Evolutionary conservation across 1,284 basidiomycete genomes (phyloP), one percentile per base, ranked within the genome.

Genomic region (Athelia sp.): DNA sequence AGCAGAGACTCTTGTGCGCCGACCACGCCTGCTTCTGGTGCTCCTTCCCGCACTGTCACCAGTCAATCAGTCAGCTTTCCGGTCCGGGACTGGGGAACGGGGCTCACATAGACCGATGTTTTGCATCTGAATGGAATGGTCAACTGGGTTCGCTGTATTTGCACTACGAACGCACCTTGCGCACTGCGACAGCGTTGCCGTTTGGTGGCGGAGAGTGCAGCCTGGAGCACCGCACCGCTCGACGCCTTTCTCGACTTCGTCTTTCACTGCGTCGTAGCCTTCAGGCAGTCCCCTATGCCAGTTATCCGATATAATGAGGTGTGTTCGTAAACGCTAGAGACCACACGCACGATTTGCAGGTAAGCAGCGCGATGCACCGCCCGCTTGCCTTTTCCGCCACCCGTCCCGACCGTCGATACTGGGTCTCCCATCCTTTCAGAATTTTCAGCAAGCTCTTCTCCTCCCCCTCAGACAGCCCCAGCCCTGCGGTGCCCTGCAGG

Each of bases 11-110:
- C 51, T 71, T 72, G 52, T 73, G 70, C 15, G 52, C 46, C 34
- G 61, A 40, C 71, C 71, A 73, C 19, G 63, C 62, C 48, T 63
- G 54, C 48, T 59, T 68, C 49, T 73, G 69, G 54, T 73, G 71
- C 24, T 51, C 49, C 24, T 52, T 45, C 18, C 65, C 62, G 46
- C 70, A 72, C 70, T 72, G 48, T 40, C 22, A 47, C 26, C 34
- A 22, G 43, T 52, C 26, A 18, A 43, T 15, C 48, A 44, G 44
- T 35, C 19, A 45, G 43, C 45, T 9, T 19, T 24, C 46, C 9
- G 23, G 48, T 23, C 19, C 4, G 13, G 6, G 26, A 29, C 26
- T 38, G 11, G 32, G 26, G 23, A 40, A 44, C 21, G 46, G 50
- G 35, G 38, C 69, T 63, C 58, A 71, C 70, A 54, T 72, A 72